Evolutionary conservation across 1,284 basidiomycete species (phyloP), one percentile per base, ranked within the genome.

Genomic region (Rhodofomes roseus): DNA sequence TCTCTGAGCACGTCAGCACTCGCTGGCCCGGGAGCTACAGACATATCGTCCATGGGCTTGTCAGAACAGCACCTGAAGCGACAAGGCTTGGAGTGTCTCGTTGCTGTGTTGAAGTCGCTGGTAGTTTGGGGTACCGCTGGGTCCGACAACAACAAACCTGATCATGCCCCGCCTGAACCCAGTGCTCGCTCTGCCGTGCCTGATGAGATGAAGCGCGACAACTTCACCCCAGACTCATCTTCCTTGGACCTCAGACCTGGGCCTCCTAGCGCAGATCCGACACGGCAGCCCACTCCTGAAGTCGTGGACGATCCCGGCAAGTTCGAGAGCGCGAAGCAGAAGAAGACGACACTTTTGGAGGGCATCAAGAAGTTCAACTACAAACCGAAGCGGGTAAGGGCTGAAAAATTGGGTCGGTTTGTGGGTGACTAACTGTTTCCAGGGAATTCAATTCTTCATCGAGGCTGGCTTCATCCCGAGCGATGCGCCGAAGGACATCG

Each of bases 301-400:
- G 70, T 86, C 23, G 70, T 72, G 9, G 97, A 99, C 71, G 97
- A 99, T 71, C 96, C 96, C 0, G 89, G 82, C 39, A 87, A 86
- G 70, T 98, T 99, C 67, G 97, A 99, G 77, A 96, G 84, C 65
- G 97, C 95, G 31, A 99, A 98, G 74, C 92, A 95, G 75, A 92
- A 95, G 77, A 99, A 99, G 80, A 99, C 93, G 37, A 95, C 92
- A 1, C 76, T 99, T 31, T 77, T 97, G 50, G 97, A 99, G 71
- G 98, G 96, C 31, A 93, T 99, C 73, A 95, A 91, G 75, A 95
- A 95, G 74, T 99, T 99, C 79, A 99, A 99, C 76, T 96, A 92
- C 79, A 99, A 98, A 76, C 96, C 97, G 12, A 98, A 97, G 76
- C 83, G 89, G 66, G 93, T 92, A 67, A 22, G 36, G 18, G 8